Evolutionary conservation across 371 early-diverging fungal genomes (phyloP), one percentile per base, ranked within the genome.

Genomic region (Mortierella sp.): DNA sequence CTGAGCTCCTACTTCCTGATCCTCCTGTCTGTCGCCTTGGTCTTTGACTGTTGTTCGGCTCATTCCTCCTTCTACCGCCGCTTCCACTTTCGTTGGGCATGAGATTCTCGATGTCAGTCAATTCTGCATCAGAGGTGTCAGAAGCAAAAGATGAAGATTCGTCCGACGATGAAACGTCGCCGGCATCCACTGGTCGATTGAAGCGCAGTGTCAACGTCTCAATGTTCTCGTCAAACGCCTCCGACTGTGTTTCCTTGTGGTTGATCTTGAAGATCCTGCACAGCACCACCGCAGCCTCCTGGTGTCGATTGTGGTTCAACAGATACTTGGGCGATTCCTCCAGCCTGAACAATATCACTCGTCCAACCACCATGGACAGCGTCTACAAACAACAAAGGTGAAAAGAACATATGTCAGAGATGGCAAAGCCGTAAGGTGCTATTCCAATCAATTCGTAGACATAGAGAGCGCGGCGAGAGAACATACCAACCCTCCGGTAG

Each of bases 251-350:
- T 43, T 82, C 71, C 26, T 80, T 83, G 51, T 94, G 94, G 73
- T 97, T 97, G 75, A 91, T 93, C n/a, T 86, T 85, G n/a, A 92
- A 96, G 74, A 97, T 93, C 61, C 92, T 88, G 74, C 93, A 89
- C 16, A 97, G 86, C 2, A 95, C 95, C 61, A 93, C 82, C 11
- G 95, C 91, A 0, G 96, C 96, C 48, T 96, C 96, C n/a, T 91
- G 88, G 28, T 88, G 89, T 34, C 93, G 88, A 71, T 93, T 92
- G 37, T 92, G 90, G 67, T 92, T 90, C 78, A 97, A 80, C 16
- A 97, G 86, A 78, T 90, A 96, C 86, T 96, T 96, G 11, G 97
- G 97, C 10, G 93, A 94, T 82, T 97, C 97, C 37, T 94, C 93
- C 53, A 96, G 87, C 13, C 90, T 83, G 74, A 96, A 91, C 71